These are phyloP conservation scores for Solanum neorickii DNA, from an alignment of 257 asterid genomes.

Conservation along the genomic window DNA sequence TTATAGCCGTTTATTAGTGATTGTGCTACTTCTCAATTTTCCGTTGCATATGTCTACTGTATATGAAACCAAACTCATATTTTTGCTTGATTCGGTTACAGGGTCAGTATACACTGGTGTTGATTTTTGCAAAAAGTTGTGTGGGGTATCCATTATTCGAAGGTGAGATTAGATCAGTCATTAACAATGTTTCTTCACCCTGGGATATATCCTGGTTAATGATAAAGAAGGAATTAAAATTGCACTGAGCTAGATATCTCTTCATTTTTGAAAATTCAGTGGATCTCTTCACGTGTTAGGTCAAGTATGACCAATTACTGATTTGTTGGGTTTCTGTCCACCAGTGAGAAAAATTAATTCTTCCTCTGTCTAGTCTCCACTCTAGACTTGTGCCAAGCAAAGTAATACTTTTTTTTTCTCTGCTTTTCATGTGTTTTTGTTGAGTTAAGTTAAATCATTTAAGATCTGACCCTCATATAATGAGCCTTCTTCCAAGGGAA, in stretches of 20 bases:
- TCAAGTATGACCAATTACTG: neutral
- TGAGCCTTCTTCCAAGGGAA: neutral
- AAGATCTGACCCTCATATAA: neutral
- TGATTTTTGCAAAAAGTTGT: constrained; percentile 98
- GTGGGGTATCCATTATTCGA: constrained; percentile 94
- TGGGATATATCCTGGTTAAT: neutral
- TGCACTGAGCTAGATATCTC: neutral
- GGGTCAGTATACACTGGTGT: constrained; percentile 89
- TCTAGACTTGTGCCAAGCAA: neutral
- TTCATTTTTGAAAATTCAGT: neutral
- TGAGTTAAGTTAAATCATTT: neutral
- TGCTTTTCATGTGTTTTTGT: neutral
- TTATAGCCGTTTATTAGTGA: neutral
- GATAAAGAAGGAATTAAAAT: neutral
- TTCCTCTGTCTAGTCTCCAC: neutral
- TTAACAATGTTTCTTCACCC: neutral
- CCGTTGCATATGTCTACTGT: neutral
- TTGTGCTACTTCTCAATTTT: neutral
- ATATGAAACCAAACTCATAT: neutral
- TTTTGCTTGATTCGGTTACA: constrained; percentile 22
- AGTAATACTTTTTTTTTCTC: neutral
- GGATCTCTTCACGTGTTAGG: neutral
- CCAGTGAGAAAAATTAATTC: neutral
- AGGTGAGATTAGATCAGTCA: constrained; percentile 43
- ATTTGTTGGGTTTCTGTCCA: neutral